A percentile compares a stretch with the other conserved stretches of the same genome.
Conservation (phyloP, 78 protist genomes). For the Dictyostelium intermedium region DNA sequence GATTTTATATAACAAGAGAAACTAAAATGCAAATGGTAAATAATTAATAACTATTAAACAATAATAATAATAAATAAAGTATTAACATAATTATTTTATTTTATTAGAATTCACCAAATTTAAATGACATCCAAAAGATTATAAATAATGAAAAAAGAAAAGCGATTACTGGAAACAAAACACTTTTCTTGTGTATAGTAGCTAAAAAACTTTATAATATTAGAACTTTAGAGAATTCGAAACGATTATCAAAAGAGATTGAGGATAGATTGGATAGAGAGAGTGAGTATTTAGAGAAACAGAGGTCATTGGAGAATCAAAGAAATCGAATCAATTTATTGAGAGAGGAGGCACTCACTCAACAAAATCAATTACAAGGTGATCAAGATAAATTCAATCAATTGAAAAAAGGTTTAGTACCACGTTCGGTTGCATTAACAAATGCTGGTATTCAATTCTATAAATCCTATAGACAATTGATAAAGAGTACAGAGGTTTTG, state of each 20-base stretch:
- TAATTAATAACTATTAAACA: neutral
- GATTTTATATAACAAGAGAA: conserved; percentile 69
- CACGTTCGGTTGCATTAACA: conserved; percentile 20
- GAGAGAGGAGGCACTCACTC: conserved; percentile 24
- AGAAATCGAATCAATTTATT: conserved; percentile 15
- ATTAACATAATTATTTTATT: neutral
- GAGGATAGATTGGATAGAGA: conserved; percentile 26
- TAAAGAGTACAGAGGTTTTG: conserved; percentile 19
- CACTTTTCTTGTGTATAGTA: conserved; percentile 27
- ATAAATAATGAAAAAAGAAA: conserved; percentile 27
- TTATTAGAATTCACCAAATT: conserved; percentile 30
- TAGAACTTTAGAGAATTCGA: neutral
- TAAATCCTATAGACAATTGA: neutral
- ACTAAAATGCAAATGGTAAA: conserved; percentile 63
- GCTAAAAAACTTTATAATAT: conserved; percentile 19
- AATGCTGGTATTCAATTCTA: conserved; percentile 32
- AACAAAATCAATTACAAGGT: neutral
- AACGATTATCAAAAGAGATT: conserved; percentile 5
- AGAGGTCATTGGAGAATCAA: conserved; percentile 1
- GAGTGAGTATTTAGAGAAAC: conserved; percentile 13
- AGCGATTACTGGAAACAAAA: conserved; percentile 20
- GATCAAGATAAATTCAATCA: conserved; percentile 39
- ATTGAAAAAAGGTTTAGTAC: conserved; percentile 20
- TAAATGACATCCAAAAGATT: conserved; percentile 35
- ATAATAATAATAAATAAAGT: neutral